Evolutionary conservation across 331 rosid species (phyloP).

Genomic region (Acacia concinna): DNA sequence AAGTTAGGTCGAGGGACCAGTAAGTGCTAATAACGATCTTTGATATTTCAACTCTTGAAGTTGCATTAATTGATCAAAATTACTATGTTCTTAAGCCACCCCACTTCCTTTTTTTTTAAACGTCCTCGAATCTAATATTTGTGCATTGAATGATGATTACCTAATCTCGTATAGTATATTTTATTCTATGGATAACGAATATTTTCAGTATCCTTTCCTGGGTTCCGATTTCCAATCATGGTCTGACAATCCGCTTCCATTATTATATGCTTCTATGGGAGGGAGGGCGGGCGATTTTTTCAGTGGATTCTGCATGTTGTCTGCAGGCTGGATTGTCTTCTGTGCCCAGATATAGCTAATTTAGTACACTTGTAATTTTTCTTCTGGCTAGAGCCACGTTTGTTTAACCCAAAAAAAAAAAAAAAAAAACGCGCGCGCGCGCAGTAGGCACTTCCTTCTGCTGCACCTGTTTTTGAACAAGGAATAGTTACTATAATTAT

Average conservation of each 20-base stretch:
- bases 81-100: background rate
- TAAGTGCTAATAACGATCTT: constrained; percentile 24
- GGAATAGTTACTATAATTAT: background rate
- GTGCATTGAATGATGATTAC: background rate
- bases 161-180: background rate
- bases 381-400: background rate
- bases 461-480: background rate
- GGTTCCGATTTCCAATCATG: background rate
- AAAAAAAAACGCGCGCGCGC: accelerated
- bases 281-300: background rate
- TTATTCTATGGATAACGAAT: constrained; percentile 1
- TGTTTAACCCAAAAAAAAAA: background rate
- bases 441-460: background rate
- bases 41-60: constrained; percentile 11
- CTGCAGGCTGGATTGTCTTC: background rate
- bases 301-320: background rate
- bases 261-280: background rate
- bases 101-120: background rate
- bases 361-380: no score
- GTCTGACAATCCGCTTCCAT: background rate
- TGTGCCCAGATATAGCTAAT: background rate
- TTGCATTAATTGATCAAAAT: constrained; percentile 10
- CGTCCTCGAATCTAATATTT: background rate
- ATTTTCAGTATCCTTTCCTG: background rate
- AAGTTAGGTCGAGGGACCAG: background rate